Conservation (phyloP, 305 asterid species). For the Fraxinus nigra region DNA sequence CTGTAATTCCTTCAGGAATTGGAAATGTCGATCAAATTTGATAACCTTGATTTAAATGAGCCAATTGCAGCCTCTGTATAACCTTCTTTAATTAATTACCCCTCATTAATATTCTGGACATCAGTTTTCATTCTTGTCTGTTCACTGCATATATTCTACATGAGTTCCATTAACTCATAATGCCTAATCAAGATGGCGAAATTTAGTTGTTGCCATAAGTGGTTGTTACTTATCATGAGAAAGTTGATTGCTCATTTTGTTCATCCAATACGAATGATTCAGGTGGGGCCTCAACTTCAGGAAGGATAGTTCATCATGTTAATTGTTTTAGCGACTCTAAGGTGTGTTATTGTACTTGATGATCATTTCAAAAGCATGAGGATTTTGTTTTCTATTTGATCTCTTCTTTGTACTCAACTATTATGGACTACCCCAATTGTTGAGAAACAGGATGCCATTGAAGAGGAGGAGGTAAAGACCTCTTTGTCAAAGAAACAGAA, state of each 20-base stretch:
- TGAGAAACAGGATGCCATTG: conserved; percentile 44
- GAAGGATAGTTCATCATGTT: conserved; percentile 75
- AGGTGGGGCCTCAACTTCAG: conserved; percentile 84
- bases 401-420: background rate
- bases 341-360: conserved; percentile 38
- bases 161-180: conserved; percentile 1
- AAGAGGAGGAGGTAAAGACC: conserved; percentile 30
- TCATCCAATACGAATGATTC: conserved; percentile 18
- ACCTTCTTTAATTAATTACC: background rate
- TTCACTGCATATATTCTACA: background rate
- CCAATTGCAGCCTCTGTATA: background rate
- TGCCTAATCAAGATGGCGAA: background rate
- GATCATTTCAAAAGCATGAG: conserved; percentile 4
- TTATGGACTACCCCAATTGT: conserved; percentile 7
- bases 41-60: background rate
- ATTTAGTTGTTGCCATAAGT: background rate
- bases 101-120: background rate
- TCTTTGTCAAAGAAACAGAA: conserved; percentile 38
- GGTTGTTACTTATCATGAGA: background rate
- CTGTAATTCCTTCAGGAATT: background rate
- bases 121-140: background rate
- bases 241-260: conserved; percentile 2
- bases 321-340: conserved; percentile 65
- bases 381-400: background rate
- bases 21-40: background rate